Evolutionary conservation across 176 grass and related monocot species (phyloP), one percentile per base, ranked within the genome.

Genomic region (Zoysia japonica): DNA sequence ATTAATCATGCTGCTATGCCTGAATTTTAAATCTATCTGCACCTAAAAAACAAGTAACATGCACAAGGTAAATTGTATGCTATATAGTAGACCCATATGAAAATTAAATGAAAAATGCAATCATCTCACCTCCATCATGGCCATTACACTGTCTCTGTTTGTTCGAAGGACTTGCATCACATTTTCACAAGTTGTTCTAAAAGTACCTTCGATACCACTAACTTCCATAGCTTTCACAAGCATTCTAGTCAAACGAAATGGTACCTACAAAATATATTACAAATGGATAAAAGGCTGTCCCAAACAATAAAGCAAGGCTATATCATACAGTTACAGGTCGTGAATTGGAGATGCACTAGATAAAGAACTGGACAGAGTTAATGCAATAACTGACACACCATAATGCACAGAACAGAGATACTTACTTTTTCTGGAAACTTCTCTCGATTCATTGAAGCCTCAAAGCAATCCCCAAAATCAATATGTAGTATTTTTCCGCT

Each of bases 401-500:
- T 61, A 68, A 68, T 61, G 10, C 36, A 43, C 75, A 54, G 53
- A 88, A 67, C 45, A 88, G 51, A 74, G 28, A 35, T 14, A 51
- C 84, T 94, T 83, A 94, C 96, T 83, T 98, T 98, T 85, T 98
- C 96, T 46, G 96, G 96, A 53, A 98, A 98, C 68, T 98, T 98
- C 62, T 98, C 96, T 44, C 96, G 83, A 83, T 90, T 98, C 96
- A 98, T 98, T 60, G 96, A 94, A 38, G 96, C 92, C 90, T 98
- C 96, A 43, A 98, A 98, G 51, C 96, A 98, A 72, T 98, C 96
- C 51, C 96, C 96, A 70, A 98, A 98, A 73, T 98, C 96, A 82
- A 98, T 98, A 89, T 98, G 96, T 72, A 98, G 69, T 87, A 98
- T 98, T 91, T 98, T 98, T 71, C 96, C 96, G 73, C 96, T 98